Conservation (phyloP, 305 asterid species). For the Striga hermonthica region DNA sequence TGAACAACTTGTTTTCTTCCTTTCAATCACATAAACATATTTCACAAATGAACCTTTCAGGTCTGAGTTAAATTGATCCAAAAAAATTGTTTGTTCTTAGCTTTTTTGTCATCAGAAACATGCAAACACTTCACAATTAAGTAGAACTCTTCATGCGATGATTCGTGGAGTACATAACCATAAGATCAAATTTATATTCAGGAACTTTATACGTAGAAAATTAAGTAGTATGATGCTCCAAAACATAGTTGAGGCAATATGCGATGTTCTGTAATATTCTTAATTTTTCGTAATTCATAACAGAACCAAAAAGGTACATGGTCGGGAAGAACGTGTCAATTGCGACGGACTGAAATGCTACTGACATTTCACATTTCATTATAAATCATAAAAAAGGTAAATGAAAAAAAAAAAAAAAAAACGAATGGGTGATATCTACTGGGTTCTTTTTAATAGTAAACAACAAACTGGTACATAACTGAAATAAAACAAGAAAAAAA, state of each 20-base stretch:
- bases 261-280: neutral
- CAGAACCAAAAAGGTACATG: too few species aligned
- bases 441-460: too few species aligned
- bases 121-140: conserved; percentile 19
- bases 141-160: too few species aligned
- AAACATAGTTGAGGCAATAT: neutral
- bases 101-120: conserved; percentile 26
- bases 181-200: neutral
- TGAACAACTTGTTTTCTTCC: neutral
- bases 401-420: neutral
- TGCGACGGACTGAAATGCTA: too few species aligned
- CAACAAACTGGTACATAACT: too few species aligned
- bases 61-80: conserved; percentile 21
- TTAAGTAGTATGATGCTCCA: conserved; percentile 16
- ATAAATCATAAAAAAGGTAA: neutral
- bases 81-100: conserved; percentile 22
- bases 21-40: neutral
- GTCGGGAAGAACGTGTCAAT: too few species aligned
- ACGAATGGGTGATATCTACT: neutral
- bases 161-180: neutral
- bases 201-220: conserved; percentile 10
- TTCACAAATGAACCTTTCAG: conserved; percentile 6
- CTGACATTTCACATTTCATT: neutral
- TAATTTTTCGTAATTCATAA: neutral
- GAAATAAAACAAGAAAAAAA: too few species aligned